Conservation (phyloP, 202 grass and related monocot genomes). For the Bolboschoenoplectus hybrid region DNA sequence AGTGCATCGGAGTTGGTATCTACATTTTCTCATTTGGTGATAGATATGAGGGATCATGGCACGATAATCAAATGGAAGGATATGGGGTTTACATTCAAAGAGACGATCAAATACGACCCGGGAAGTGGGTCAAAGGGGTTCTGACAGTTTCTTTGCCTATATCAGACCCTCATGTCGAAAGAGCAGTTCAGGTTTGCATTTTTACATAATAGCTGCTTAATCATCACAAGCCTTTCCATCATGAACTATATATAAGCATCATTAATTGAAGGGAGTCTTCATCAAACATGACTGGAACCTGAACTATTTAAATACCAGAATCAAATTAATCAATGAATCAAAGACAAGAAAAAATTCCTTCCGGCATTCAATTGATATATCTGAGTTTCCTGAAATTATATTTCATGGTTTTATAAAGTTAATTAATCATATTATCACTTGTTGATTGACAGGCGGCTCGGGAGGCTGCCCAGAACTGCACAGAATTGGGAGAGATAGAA, state of each 20-base stretch:
- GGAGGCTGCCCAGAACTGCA: conserved; percentile 18
- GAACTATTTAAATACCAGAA: not conserved
- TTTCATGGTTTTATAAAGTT: not conserved
- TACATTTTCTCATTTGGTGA: conserved; percentile 38
- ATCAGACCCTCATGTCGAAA: conserved; percentile 25
- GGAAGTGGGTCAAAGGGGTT: conserved; percentile 25
- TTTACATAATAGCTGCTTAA: not conserved
- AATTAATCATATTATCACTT: not conserved
- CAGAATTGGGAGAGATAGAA: conserved; percentile 28
- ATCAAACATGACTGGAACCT: not conserved
- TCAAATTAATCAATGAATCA: not conserved
- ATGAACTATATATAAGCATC: not conserved
- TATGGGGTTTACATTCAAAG: conserved; percentile 38
- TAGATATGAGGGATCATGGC: conserved; percentile 50
- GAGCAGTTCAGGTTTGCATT: conserved; percentile 29
- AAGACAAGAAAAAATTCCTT: not conserved
- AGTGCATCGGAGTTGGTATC: conserved; percentile 41
- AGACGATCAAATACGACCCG: conserved; percentile 17
- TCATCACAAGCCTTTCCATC: not conserved
- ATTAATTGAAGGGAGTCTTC: not conserved
- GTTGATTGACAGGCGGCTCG: conserved; percentile 39
- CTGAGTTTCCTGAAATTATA: not conserved
- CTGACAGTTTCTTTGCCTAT: not conserved
- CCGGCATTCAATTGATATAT: not conserved
- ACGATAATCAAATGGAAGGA: conserved; percentile 43